Evolutionary conservation across 768 basidiomycete species (phyloP), one percentile per base, ranked within the genome.

Genomic region (Hericium rajendrae): DNA sequence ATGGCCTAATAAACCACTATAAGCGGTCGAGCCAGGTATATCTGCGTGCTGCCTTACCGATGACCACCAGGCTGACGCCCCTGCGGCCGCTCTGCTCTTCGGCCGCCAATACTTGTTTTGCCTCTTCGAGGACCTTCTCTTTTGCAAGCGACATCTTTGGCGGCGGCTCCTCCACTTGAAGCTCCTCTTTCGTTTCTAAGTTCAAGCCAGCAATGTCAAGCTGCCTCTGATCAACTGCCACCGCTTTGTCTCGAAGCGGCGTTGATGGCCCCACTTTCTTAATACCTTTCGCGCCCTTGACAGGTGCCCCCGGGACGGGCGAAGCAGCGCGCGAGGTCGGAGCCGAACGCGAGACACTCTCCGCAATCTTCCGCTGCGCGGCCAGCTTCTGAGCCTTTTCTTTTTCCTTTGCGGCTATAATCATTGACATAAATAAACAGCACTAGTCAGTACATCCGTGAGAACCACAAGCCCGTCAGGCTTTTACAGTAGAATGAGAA

Each of bases 121-220:
- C 92, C 70, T 95, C 90, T 63, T 90, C 87, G 4, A 98, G 66
- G 48, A 98, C 70, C 68, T 88, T 94, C 68, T 90, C 93, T 58
- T 80, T 77, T 13, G 88, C 85, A 62, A 90, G 75, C 20, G 74
- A 79, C 57, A 88, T 72, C 64, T 80, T 86, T 13, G 88, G 88
- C 10, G 77, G 70, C 9, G 76, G 70, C 49, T 81, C 79, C 39
- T 77, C 76, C 11, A 63, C 52, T 51, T 64, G 63, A 37, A 71
- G 72, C 6, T 75, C 74, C 38, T 81, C 78, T 41, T 75, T 74
- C 41, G 73, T 63, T 20, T 73, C 72, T 37, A 94, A 73, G 69
- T 90, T 88, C 61, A 94, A 70, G 4, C 79, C 89, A 51, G 83
- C 78, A 46, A 94, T 72, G 72, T 95, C 92, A 60, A 91, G 69